A percentile compares a stretch with the other conserved stretches of the same genome.
Evolutionary conservation across 805 yeast species (phyloP).

Genomic region (Yamadazyma sp.): DNA sequence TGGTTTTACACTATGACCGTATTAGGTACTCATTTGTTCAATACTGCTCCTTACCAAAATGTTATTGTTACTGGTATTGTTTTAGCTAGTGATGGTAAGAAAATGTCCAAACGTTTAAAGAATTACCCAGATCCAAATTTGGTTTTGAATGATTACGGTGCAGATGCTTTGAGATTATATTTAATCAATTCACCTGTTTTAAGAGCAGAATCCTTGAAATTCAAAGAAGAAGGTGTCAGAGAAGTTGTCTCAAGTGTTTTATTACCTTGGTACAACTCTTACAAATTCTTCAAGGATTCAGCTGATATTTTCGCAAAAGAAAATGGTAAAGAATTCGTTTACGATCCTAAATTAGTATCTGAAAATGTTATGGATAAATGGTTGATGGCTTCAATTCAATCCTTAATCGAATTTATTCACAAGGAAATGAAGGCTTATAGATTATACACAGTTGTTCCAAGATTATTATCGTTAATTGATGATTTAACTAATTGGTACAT

Average conservation of each 20-base stretch:
- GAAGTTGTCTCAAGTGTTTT: slow-evolving; percentile 95
- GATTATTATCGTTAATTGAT: slow-evolving; percentile 81
- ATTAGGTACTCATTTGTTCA: slow-evolving; percentile 90
- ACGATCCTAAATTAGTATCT: slow-evolving; percentile 61
- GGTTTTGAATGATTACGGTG: slow-evolving; percentile 86
- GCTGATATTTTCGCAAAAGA: slow-evolving; percentile 80
- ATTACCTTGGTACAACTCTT: slow-evolving; percentile 98
- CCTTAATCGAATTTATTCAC: slow-evolving; percentile 82
- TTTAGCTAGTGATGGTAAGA: slow-evolving; percentile 96
- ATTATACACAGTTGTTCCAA: slow-evolving; percentile 94
- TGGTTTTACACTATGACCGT: slow-evolving; percentile 98
- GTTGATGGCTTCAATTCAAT: slow-evolving; percentile 95
- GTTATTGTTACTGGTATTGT: slow-evolving; percentile 96
- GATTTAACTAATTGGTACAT: slow-evolving; percentile 98
- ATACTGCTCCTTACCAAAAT: slow-evolving; percentile 89
- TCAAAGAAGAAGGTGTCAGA: slow-evolving; percentile 98
- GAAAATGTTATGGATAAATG: slow-evolving; percentile 96
- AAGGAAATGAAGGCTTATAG: slow-evolving; percentile 87
- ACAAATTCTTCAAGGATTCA: slow-evolving; percentile 93
- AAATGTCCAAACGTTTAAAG: slow-evolving; percentile 97
- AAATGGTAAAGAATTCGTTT: slow-evolving; percentile 65
- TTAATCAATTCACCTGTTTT: slow-evolving; percentile 96
- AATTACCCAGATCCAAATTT: slow-evolving; percentile 94
- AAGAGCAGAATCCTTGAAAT: slow-evolving; percentile 93
- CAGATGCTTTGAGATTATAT: slow-evolving; percentile 95